Evolutionary conservation across 2,329 filamentous ascomycete species (phyloP).

Genomic region (Fusarium incarnatum): DNA sequence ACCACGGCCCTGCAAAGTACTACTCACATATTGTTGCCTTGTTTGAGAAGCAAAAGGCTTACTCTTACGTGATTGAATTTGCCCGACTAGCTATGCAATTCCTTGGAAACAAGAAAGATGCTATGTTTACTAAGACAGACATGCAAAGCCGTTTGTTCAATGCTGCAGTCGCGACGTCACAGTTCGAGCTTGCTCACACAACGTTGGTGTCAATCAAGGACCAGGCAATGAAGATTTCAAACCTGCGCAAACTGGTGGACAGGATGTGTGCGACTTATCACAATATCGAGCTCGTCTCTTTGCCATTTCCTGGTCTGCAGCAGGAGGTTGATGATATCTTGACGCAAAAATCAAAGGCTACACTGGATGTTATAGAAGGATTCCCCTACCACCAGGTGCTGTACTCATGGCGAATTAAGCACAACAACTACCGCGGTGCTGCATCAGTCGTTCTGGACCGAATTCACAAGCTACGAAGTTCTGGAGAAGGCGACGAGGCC

Average conservation of each 20-base stretch:
- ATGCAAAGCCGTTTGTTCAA: conserved; percentile 87
- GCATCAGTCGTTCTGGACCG: conserved; percentile 72
- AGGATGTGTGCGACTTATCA: conserved; percentile 76
- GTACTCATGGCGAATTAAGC: conserved; percentile 88
- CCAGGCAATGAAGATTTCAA: conserved; percentile 75
- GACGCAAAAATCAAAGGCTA: conserved; percentile 74
- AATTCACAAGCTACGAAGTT: conserved; percentile 69
- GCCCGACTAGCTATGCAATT: conserved; percentile 80
- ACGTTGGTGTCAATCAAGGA: conserved; percentile 80
- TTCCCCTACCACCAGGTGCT: conserved; percentile 92
- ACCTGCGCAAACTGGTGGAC: conserved; percentile 76
- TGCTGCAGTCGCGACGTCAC: conserved; percentile 80
- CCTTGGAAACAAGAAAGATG: conserved; percentile 49
- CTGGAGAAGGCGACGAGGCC: conserved; percentile 69
- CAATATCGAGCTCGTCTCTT: conserved; percentile 74
- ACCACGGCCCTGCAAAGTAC: conserved; percentile 83
- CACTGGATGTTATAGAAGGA: conserved; percentile 71
- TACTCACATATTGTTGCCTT: conserved; percentile 87
- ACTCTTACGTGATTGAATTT: conserved; percentile 87
- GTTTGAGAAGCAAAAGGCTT: conserved; percentile 81
- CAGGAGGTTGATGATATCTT: conserved; percentile 84
- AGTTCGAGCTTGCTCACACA: conserved; percentile 85
- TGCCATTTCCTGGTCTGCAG: conserved; percentile 83
- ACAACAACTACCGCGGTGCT: conserved; percentile 86
- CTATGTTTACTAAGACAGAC: conserved; percentile 68